Conservation (phyloP, 2,329 filamentous ascomycete species). For the Neofusicoccum ribis region DNA sequence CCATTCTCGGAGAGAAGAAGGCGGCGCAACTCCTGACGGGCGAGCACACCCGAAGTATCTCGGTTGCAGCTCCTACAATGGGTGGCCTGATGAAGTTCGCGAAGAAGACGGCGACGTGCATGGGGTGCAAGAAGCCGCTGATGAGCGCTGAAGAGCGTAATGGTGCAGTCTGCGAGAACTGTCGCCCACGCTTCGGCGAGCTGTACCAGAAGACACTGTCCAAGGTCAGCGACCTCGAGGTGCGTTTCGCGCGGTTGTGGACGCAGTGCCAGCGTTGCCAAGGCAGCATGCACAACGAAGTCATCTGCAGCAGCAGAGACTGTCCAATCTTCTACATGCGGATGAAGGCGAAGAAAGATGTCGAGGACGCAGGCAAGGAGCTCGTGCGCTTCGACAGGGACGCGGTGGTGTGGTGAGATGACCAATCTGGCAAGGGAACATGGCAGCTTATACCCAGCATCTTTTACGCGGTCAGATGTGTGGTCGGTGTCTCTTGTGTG, state of each 20-base stretch:
- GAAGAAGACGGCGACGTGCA: slow-evolving; percentile 96
- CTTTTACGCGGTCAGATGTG: background rate
- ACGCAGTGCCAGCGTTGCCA: slow-evolving; percentile 98
- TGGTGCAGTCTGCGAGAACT: slow-evolving; percentile 87
- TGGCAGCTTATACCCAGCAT: background rate
- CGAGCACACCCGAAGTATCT: slow-evolving; percentile 92
- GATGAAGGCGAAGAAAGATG: slow-evolving; percentile 99
- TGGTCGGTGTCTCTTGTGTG: background rate
- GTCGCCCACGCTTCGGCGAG: slow-evolving; percentile 81
- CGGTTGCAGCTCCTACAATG: slow-evolving; percentile 84
- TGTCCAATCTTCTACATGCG: slow-evolving; percentile 99
- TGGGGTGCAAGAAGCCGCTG: slow-evolving; percentile 98
- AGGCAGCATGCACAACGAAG: slow-evolving; percentile 96
- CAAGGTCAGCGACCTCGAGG: slow-evolving; percentile 88
- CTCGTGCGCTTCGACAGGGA: slow-evolving; percentile 86
- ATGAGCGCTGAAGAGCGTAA: slow-evolving; percentile 73
- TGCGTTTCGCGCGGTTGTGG: slow-evolving; percentile 90
- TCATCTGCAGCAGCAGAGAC: slow-evolving; percentile 94
- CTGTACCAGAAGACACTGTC: slow-evolving; percentile 88
- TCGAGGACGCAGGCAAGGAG: slow-evolving; percentile 92
- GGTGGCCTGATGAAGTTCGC: slow-evolving; percentile 98
- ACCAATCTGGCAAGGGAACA: background rate
- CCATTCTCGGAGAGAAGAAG: slow-evolving; percentile 91
- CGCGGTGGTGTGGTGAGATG: slow-evolving; percentile 63
- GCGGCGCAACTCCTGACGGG: slow-evolving; percentile 83